Conservation (phyloP, 768 basidiomycete genomes). For the Mycena alexandri region DNA sequence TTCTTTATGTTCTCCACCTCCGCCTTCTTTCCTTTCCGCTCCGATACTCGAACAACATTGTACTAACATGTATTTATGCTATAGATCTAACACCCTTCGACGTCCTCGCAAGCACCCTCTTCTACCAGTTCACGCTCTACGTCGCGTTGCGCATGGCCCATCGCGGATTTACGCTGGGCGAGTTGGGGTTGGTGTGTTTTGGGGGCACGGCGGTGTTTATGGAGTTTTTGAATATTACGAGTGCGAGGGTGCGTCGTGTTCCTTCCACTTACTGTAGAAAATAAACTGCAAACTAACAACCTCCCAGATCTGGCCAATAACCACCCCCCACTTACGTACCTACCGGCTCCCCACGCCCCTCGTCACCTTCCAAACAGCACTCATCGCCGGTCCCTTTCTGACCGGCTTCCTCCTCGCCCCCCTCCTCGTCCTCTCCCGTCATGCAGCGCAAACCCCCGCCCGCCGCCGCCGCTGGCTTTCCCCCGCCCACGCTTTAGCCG, state of each 20-base stretch:
- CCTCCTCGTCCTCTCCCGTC: constrained; percentile 89
- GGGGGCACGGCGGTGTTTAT: constrained; percentile 89
- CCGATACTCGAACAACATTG: too few relatives aligned
- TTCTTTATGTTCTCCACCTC: background rate
- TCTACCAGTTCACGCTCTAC: constrained; percentile 94
- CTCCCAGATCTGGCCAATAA: constrained; percentile 80
- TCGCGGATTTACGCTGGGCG: constrained; percentile 95
- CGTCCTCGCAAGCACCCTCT: constrained; percentile 75
- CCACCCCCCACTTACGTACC: constrained; percentile 88
- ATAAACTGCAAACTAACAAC: constrained; percentile 12
- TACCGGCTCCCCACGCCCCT: constrained; percentile 94
- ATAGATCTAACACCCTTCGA: constrained; percentile 86
- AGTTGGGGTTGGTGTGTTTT: constrained; percentile 89
- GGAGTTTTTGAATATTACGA: constrained; percentile 89
- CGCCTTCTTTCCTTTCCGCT: too few relatives aligned
- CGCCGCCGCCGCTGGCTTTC: constrained; percentile 87
- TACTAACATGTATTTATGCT: constrained; percentile 1
- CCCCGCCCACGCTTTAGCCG: constrained; percentile 86
- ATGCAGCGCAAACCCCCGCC: constrained; percentile 89
- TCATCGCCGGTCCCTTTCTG: constrained; percentile 92
- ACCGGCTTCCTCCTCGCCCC: constrained; percentile 97
- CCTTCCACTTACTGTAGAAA: background rate
- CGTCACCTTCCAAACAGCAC: constrained; percentile 90
- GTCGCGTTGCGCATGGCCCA: constrained; percentile 90
- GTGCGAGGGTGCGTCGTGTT: constrained; percentile 72